These are phyloP conservation scores for Ajuga chamaepitys DNA, from an alignment of 257 asterid genomes.

Conservation along the genomic window DNA sequence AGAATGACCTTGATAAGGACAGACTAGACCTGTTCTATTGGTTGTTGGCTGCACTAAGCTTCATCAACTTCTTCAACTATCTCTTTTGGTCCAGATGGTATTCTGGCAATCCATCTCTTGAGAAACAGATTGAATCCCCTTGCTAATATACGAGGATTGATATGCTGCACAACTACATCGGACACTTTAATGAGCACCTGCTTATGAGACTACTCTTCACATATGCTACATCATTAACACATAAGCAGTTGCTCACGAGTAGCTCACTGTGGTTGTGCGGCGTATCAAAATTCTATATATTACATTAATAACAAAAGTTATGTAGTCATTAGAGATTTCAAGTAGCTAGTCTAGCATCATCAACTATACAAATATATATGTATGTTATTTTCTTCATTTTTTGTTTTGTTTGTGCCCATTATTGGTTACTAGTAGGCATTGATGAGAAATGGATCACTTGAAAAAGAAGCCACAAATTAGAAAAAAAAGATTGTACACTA, in stretches of 20 bases:
- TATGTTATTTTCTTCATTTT: not conserved
- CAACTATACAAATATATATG: not conserved
- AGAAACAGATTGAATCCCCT: slow-evolving; percentile 12
- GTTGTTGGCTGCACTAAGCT: slow-evolving; percentile 60
- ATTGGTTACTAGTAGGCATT: not conserved
- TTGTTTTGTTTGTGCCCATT: too few species aligned
- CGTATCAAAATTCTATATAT: too few species aligned
- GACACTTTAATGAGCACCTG: too few species aligned
- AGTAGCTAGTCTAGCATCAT: too few species aligned
- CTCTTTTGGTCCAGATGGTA: slow-evolving; percentile 67
- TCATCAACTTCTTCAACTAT: slow-evolving; percentile 57
- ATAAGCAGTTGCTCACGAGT: too few species aligned
- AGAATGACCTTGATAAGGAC: slow-evolving; percentile 57
- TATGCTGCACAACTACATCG: too few species aligned
- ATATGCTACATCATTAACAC: too few species aligned
- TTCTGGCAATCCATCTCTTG: slow-evolving; percentile 38
- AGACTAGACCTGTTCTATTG: slow-evolving; percentile 69
- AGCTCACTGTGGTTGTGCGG: too few species aligned
- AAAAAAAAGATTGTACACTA: not conserved
- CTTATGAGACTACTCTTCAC: too few species aligned
- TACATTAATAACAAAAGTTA: too few species aligned
- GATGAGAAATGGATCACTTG: slow-evolving; percentile 8
- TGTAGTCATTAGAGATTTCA: too few species aligned
- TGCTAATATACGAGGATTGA: too few species aligned
- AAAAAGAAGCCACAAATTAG: not conserved